Evolutionary conservation across 345 rosid species (phyloP).

Genomic region (Pseudoturritis turrita): DNA sequence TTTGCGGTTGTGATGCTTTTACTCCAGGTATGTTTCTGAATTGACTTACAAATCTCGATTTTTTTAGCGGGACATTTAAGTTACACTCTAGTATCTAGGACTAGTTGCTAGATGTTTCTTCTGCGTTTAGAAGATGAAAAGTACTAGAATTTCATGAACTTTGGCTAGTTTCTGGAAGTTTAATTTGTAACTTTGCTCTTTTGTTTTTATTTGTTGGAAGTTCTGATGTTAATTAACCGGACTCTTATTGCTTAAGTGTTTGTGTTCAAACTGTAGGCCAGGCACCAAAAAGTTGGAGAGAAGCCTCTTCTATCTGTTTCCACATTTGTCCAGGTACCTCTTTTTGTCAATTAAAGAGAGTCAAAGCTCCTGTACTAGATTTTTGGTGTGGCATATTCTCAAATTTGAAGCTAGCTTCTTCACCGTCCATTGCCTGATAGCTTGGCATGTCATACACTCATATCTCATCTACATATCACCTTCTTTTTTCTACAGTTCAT

Average conservation of each 20-base stretch:
- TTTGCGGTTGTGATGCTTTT: conserved; percentile 73
- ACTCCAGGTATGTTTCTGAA: conserved; percentile 46
- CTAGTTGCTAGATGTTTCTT: background rate
- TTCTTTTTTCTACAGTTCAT: background rate
- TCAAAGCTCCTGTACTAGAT: background rate
- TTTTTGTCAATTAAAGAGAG: background rate
- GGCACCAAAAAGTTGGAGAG: conserved; percentile 84
- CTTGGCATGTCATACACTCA: background rate
- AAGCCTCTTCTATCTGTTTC: conserved; percentile 85
- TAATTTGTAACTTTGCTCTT: background rate
- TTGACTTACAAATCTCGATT: background rate
- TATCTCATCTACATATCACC: background rate
- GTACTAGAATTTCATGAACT: background rate
- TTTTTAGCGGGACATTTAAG: background rate
- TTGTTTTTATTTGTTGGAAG: background rate
- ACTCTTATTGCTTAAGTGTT: background rate
- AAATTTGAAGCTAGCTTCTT: background rate
- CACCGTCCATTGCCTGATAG: background rate
- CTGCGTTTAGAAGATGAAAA: background rate
- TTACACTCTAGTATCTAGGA: background rate
- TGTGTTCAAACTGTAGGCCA: conserved; percentile 54
- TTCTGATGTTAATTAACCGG: background rate
- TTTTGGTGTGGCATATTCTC: background rate
- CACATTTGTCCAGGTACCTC: conserved; percentile 70
- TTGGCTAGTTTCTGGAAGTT: conserved; percentile 4